Percentiles rank a stretch among this genome's conserved stretches.
Conservation (phyloP, 2,329 filamentous ascomycete genomes). For the Xylaria sp. region DNA sequence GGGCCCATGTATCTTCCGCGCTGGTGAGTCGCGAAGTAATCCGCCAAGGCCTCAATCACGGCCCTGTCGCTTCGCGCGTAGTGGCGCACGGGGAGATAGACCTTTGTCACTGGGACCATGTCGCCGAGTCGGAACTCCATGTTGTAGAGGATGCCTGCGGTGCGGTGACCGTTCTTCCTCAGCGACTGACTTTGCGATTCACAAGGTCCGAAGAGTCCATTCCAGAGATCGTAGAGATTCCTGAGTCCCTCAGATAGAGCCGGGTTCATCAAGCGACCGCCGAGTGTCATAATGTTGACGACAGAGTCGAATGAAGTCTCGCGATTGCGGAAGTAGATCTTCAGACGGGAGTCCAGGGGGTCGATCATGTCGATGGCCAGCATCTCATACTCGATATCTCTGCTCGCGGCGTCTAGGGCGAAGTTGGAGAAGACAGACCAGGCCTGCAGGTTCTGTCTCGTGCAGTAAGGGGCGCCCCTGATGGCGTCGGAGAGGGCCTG, state of each 20-base stretch:
- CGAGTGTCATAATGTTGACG: slow-evolving; percentile 2
- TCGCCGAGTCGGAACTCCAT: slow-evolving; percentile 12
- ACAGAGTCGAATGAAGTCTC: slow-evolving; percentile 9
- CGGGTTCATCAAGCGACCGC: not conserved
- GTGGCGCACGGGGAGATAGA: slow-evolving; percentile 18
- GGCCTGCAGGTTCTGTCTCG: not conserved
- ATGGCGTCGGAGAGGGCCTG: slow-evolving; percentile 2
- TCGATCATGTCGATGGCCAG: slow-evolving; percentile 16
- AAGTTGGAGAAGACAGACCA: slow-evolving; percentile 8
- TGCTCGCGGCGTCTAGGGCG: not conserved
- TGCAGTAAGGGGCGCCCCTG: slow-evolving; percentile 1
- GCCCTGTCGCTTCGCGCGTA: slow-evolving; percentile 7
- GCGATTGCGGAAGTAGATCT: slow-evolving; percentile 15
- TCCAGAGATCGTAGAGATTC: slow-evolving; percentile 11
- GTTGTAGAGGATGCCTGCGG: slow-evolving; percentile 17
- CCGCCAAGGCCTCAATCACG: slow-evolving; percentile 3
- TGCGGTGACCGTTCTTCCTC: slow-evolving; percentile 7
- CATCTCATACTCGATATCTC: slow-evolving; percentile 11
- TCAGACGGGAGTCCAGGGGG: slow-evolving; percentile 8
- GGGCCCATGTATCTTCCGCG: slow-evolving; percentile 4
- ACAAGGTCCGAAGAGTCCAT: not conserved
- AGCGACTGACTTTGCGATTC: not conserved
- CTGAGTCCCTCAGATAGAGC: slow-evolving; percentile 5
- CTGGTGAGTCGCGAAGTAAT: slow-evolving; percentile 6
- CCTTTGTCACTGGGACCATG: slow-evolving; percentile 4